Evolutionary conservation across 495 filamentous ascomycete species (phyloP).

Genomic region (Hypoxylon perforatum): DNA sequence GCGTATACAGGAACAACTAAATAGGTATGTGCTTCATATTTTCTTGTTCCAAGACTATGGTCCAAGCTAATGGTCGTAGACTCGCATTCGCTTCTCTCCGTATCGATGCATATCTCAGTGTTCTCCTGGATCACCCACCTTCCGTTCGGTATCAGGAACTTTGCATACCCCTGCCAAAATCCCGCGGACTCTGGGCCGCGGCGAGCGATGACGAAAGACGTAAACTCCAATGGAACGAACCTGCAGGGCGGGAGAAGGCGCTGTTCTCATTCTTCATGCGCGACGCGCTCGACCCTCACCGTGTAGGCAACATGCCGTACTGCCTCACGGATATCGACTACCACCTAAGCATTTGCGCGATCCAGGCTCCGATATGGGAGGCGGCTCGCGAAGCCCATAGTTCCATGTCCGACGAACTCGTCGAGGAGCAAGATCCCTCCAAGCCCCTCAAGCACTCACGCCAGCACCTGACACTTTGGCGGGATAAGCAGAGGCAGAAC

Average conservation of each 20-base stretch:
- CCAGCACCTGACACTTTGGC: conserved; percentile 38
- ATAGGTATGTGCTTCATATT: conserved; percentile 36
- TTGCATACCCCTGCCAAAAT: conserved; percentile 47
- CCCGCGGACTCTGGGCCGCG: conserved; percentile 41
- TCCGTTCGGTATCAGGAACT: conserved; percentile 49
- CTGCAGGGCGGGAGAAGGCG: conserved; percentile 47
- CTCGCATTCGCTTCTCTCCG: conserved; percentile 48
- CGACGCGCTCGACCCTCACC: conserved; percentile 33
- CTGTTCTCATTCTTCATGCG: conserved; percentile 47
- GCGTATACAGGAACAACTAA: conserved; percentile 49
- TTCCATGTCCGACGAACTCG: conserved; percentile 46
- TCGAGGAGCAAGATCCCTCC: conserved; percentile 20
- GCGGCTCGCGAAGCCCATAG: conserved; percentile 45
- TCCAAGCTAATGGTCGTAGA: conserved; percentile 22
- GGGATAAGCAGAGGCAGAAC: conserved; percentile 25
- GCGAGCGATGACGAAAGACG: conserved; percentile 45
- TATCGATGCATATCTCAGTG: conserved; percentile 45
- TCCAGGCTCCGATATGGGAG: conserved; percentile 44
- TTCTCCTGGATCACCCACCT: conserved; percentile 46
- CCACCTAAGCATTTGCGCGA: conserved; percentile 47
- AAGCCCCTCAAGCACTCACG: conserved; percentile 28
- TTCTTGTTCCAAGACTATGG: neutral
- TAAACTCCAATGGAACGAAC: conserved; percentile 49
- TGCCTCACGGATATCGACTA: conserved; percentile 46
- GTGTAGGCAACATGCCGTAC: conserved; percentile 32